phyloP scores from a whole-genome alignment of 2,329 filamentous ascomycete species.

The Emergomyces africanus region DNA sequence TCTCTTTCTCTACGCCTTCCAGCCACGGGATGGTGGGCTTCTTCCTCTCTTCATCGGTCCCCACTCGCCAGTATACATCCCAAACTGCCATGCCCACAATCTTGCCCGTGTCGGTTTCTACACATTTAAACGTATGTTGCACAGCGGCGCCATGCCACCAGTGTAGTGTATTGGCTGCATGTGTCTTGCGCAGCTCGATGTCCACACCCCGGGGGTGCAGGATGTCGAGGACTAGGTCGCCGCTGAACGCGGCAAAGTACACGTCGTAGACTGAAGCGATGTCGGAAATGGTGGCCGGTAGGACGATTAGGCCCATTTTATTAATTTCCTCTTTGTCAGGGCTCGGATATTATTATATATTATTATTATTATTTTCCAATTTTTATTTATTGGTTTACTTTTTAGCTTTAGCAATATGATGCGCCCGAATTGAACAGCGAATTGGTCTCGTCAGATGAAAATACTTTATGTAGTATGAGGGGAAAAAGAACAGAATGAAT shows the following conservation, averaged over 20 bases:
- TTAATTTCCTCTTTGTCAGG: not conserved
- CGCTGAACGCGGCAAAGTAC: slow-evolving; percentile 14
- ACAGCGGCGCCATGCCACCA: slow-evolving; percentile 25
- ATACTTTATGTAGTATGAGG: no score
- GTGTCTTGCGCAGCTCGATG: slow-evolving; percentile 27
- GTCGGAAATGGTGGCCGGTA: slow-evolving; percentile 20
- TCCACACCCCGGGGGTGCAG: slow-evolving; percentile 23
- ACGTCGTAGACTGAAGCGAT: slow-evolving; percentile 13
- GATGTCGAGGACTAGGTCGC: slow-evolving; percentile 30
- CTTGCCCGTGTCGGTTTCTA: slow-evolving; percentile 32
- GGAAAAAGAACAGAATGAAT: no score
- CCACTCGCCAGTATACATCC: slow-evolving; percentile 30
- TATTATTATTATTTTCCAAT: no score
- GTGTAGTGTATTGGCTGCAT: slow-evolving; percentile 31
- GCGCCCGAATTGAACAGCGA: not conserved
- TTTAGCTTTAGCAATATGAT: not conserved
- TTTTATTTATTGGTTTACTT: no score
- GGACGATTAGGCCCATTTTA: slow-evolving; percentile 29
- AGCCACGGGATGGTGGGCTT: slow-evolving; percentile 37
- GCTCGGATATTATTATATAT: no score
- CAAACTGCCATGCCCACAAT: slow-evolving; percentile 38
- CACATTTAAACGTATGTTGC: slow-evolving; percentile 38
- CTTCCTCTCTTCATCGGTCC: slow-evolving; percentile 31
- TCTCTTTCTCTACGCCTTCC: slow-evolving; percentile 30
- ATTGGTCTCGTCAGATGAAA: not conserved